These are phyloP conservation scores for Lactifluus subvellereus DNA, from an alignment of 768 basidiomycete species.

Conservation along the genomic window DNA sequence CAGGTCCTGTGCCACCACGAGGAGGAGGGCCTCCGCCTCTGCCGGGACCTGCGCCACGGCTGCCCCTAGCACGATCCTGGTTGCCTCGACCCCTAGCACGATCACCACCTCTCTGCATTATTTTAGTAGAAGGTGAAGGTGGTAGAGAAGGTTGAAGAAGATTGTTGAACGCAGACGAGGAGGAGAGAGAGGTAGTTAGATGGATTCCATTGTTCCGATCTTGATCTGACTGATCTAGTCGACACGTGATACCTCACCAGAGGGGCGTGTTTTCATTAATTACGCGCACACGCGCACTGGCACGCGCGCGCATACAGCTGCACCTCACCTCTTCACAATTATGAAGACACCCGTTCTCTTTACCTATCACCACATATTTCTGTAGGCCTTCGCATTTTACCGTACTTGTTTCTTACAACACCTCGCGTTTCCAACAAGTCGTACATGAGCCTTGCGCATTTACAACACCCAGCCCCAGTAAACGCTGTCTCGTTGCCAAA, in stretches of 20 bases:
- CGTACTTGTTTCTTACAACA: background rate
- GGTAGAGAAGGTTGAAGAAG: background rate
- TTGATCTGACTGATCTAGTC: too few relatives aligned
- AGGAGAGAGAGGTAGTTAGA: too few relatives aligned
- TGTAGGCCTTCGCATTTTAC: too few relatives aligned
- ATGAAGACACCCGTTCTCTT: background rate
- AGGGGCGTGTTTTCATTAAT: background rate
- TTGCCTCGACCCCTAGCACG: conserved; percentile 26
- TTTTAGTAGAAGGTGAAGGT: background rate
- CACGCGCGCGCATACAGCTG: background rate
- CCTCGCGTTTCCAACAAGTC: conserved; percentile 6
- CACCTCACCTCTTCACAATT: background rate
- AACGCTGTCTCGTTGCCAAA: conserved; percentile 14
- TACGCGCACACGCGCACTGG: too few relatives aligned
- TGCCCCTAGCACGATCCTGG: conserved; percentile 24
- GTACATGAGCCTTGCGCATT: conserved; percentile 14
- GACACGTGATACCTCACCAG: background rate
- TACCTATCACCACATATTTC: too few relatives aligned
- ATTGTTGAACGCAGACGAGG: background rate
- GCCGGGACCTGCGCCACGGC: conserved; percentile 16
- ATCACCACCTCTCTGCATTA: conserved; percentile 27
- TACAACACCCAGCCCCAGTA: conserved; percentile 4
- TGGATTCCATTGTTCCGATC: too few relatives aligned
- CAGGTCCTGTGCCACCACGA: conserved; percentile 30
- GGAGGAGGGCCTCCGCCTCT: conserved; percentile 10